These are phyloP conservation scores for Dioszegia crocea DNA, from an alignment of 768 basidiomycete species.

Conservation along the genomic window DNA sequence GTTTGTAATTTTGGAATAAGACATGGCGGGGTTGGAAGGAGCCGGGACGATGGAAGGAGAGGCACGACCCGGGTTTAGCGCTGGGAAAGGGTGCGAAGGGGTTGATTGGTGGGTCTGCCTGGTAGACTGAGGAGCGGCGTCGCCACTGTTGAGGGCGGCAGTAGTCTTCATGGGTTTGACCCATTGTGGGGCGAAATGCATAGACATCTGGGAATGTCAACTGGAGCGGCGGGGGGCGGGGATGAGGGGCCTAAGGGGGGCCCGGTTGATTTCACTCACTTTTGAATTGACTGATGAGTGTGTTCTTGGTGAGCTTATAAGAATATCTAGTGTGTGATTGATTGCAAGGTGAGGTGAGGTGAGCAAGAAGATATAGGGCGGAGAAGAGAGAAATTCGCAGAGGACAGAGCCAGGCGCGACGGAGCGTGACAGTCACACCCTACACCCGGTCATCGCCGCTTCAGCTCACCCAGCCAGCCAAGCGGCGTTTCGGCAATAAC, in stretches of 20 bases:
- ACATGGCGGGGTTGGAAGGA: slow-evolving; percentile 20
- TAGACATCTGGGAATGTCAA: slow-evolving; percentile 37
- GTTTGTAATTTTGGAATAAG: slow-evolving; percentile 40
- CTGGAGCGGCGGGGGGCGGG: neutral
- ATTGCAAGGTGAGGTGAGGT: too few species aligned
- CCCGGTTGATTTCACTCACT: too few species aligned
- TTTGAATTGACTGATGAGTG: too few species aligned
- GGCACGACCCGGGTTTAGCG: slow-evolving; percentile 17
- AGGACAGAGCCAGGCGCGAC: too few species aligned
- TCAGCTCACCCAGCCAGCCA: too few species aligned
- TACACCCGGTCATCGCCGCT: too few species aligned
- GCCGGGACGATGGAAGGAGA: slow-evolving; percentile 12
- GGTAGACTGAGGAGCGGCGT: slow-evolving; percentile 11
- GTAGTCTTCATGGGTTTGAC: slow-evolving; percentile 47
- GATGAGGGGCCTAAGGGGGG: too few species aligned
- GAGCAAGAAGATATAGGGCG: too few species aligned
- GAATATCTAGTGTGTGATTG: too few species aligned
- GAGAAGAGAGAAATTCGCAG: too few species aligned
- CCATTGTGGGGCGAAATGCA: slow-evolving; percentile 50
- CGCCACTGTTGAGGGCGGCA: slow-evolving; percentile 16
- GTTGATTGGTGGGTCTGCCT: neutral
- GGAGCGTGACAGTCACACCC: too few species aligned
- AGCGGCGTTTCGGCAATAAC: neutral
- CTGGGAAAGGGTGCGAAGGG: slow-evolving; percentile 25
- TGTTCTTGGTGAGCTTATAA: too few species aligned